Conservation (phyloP, 148 eudicot genomes). For the Fallopia convolvulus region DNA sequence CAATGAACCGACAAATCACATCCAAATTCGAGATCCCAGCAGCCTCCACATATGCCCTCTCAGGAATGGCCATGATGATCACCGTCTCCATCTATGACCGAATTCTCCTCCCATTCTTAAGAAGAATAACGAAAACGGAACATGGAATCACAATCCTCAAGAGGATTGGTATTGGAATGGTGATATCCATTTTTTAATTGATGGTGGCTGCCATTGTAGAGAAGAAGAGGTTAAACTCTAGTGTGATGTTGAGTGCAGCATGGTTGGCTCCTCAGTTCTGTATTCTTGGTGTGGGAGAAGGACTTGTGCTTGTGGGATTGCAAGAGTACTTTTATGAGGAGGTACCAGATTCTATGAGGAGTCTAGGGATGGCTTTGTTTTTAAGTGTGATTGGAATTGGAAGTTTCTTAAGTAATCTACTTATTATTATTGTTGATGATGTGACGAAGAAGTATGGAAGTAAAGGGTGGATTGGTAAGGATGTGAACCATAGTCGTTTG, state of each 20-base stretch:
- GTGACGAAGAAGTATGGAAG: constrained; percentile 30
- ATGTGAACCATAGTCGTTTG: constrained; percentile 33
- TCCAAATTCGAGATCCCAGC: constrained; percentile 40
- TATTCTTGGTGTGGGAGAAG: constrained; percentile 50
- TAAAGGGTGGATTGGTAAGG: constrained; percentile 42
- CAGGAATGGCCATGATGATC: constrained; percentile 34
- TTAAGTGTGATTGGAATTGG: constrained; percentile 51
- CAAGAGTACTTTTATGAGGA: constrained; percentile 75
- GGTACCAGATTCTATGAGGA: constrained; percentile 65
- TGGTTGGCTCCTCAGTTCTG: constrained; percentile 66
- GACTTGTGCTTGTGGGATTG: constrained; percentile 53
- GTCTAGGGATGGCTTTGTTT: constrained; percentile 53
- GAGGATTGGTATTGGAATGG: constrained; percentile 59
- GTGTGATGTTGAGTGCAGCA: constrained; percentile 29
- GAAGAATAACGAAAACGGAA: constrained; percentile 39
- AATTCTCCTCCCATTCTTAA: constrained; percentile 36
- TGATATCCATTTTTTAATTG: constrained; percentile 33
- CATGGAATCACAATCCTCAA: constrained; percentile 46
- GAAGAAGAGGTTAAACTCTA: constrained; percentile 23
- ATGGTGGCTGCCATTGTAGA: constrained; percentile 42
- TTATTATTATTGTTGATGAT: constrained; percentile 32
- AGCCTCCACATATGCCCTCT: constrained; percentile 32
- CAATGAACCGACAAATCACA: constrained; percentile 29
- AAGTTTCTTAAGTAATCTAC: constrained; percentile 33
- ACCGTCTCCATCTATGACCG: constrained; percentile 38